Conservation (phyloP, 2,329 filamentous ascomycete species). For the Verruconis gallopava region DNA sequence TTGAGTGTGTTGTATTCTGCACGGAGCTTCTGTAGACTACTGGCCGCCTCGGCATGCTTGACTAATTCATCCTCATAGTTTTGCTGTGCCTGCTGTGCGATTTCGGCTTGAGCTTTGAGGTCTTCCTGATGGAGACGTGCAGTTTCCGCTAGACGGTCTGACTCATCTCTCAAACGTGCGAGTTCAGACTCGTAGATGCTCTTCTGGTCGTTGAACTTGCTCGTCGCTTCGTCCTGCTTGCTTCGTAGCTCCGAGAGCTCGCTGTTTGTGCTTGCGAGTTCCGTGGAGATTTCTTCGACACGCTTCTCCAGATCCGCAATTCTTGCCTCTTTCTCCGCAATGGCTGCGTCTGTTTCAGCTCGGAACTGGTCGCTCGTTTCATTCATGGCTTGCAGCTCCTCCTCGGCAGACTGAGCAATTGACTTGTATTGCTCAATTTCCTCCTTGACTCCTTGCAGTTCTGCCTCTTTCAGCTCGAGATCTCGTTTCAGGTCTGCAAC, state of each 20-base stretch:
- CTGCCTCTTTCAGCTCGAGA: constrained; percentile 64
- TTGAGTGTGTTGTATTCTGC: constrained; percentile 71
- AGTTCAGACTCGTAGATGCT: constrained; percentile 66
- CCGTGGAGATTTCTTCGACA: constrained; percentile 68
- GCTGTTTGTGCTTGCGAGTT: constrained; percentile 68
- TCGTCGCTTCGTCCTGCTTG: constrained; percentile 60
- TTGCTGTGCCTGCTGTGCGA: constrained; percentile 83
- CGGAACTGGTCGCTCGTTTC: constrained; percentile 75
- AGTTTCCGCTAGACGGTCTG: constrained; percentile 64
- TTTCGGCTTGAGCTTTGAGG: constrained; percentile 82
- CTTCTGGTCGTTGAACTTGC: constrained; percentile 72
- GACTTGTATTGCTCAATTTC: constrained; percentile 80
- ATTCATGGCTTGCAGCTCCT: constrained; percentile 67
- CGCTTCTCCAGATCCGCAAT: constrained; percentile 74
- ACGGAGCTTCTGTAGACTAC: constrained; percentile 65
- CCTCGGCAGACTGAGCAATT: constrained; percentile 77
- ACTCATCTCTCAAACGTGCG: constrained; percentile 67
- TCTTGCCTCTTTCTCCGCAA: constrained; percentile 65
- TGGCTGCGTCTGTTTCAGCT: constrained; percentile 66
- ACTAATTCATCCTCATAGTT: constrained; percentile 91
- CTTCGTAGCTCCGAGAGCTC: constrained; percentile 72
- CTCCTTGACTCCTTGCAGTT: constrained; percentile 67
- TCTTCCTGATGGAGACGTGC: constrained; percentile 82
- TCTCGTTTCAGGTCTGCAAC: constrained; percentile 78
- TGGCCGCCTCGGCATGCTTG: constrained; percentile 92